These are phyloP conservation scores for Colletotrichum paranaense DNA, from an alignment of 2,329 filamentous ascomycete species.

Conservation along the genomic window DNA sequence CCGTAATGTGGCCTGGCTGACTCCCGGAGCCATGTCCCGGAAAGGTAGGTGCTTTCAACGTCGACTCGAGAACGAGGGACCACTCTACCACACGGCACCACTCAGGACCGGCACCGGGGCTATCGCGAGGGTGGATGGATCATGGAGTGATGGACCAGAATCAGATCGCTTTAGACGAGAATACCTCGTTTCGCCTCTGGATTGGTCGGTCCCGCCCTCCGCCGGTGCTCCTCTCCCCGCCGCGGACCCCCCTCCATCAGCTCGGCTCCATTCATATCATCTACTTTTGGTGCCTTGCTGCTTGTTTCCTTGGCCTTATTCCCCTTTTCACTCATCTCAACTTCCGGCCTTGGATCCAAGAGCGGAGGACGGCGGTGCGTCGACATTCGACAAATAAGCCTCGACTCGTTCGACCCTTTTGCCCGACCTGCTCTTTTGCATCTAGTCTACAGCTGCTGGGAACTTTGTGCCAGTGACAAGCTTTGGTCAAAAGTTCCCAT, in stretches of 20 bases:
- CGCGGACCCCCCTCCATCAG: constrained; percentile 9
- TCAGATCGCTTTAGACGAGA: background rate
- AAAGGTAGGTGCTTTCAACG: constrained; percentile 32
- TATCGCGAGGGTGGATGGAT: constrained; percentile 6
- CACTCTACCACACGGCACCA: background rate
- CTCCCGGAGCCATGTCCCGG: constrained; percentile 33
- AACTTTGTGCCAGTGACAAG: constrained; percentile 12
- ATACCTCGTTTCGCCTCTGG: background rate
- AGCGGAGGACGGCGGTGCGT: background rate
- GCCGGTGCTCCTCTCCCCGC: constrained; percentile 4
- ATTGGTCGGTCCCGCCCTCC: background rate
- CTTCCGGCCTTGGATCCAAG: background rate
- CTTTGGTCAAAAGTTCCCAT: constrained; percentile 21
- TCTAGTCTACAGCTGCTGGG: constrained; percentile 12
- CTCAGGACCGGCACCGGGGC: background rate
- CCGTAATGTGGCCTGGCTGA: constrained; percentile 10
- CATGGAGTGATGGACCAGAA: background rate
- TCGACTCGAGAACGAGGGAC: constrained; percentile 2
- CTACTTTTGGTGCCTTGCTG: background rate
- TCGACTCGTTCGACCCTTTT: background rate
- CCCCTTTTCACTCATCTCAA: constrained; percentile 12
- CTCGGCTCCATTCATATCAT: background rate
- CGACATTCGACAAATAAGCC: background rate
- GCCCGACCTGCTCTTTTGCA: constrained; percentile 31
- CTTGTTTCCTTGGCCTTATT: background rate